Evolutionary conservation across 768 basidiomycete species (phyloP).

Genomic region (Tylopilus vinaceipallidus): DNA sequence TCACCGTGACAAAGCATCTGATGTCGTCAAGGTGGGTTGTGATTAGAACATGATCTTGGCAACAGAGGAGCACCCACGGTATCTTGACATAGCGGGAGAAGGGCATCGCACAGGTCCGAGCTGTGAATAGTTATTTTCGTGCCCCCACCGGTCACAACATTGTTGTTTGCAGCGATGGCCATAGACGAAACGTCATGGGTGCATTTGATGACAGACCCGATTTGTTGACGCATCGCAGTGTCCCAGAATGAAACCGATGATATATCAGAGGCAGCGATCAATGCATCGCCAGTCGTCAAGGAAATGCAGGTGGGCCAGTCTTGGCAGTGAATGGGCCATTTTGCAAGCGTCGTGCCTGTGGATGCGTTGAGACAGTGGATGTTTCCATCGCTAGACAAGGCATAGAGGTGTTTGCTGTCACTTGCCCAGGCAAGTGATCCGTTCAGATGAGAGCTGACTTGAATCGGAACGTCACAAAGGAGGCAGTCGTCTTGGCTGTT

Average conservation of each 20-base stretch:
- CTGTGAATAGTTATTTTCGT: neutral
- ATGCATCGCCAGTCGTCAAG: neutral
- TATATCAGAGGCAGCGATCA: neutral
- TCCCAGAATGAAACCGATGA: slow-evolving; percentile 12
- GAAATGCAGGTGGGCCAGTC: neutral
- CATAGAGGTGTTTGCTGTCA: slow-evolving; percentile 1
- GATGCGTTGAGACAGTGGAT: neutral
- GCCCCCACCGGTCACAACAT: neutral
- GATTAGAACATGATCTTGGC: too few relatives aligned
- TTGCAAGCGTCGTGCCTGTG: neutral
- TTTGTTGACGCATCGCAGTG: neutral
- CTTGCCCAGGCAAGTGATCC: neutral
- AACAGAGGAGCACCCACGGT: too few relatives aligned
- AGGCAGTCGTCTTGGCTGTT: neutral
- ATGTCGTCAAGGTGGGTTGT: too few relatives aligned
- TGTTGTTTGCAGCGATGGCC: neutral
- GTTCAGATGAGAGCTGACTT: neutral
- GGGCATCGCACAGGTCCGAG: neutral
- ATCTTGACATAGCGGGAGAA: neutral
- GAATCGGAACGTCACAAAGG: neutral
- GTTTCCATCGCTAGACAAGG: neutral
- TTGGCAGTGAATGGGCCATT: neutral
- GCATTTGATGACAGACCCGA: neutral
- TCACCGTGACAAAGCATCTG: too few relatives aligned
- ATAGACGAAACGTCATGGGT: neutral